A percentile compares a stretch with the other conserved stretches of the same genome.
These are phyloP conservation scores for Didymella sp. DNA, from an alignment of 2,329 filamentous ascomycete genomes.

Conservation along the genomic window DNA sequence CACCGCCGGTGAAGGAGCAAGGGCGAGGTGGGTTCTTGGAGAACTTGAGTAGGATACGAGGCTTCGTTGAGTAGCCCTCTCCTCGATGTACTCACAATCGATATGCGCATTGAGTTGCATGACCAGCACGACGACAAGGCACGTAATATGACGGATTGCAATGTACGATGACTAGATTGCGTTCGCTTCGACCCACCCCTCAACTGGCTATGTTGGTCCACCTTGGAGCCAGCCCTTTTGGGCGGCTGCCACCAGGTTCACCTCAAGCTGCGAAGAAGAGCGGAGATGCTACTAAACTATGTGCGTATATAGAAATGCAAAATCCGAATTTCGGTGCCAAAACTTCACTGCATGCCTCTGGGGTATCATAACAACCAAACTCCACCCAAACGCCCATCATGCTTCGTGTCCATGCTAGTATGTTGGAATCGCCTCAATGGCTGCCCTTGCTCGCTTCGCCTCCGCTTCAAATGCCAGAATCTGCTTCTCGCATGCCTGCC, in stretches of 20 bases:
- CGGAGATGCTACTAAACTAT: constrained; percentile 10
- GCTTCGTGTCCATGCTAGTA: constrained; percentile 16
- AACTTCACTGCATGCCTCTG: constrained; percentile 16
- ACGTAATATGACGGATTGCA: too few relatives aligned
- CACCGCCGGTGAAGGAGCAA: constrained; percentile 28
- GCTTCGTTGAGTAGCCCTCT: constrained; percentile 38
- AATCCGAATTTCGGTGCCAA: constrained; percentile 1
- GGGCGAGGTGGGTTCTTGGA: constrained; percentile 48
- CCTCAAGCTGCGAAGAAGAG: constrained; percentile 29
- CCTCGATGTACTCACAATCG: too few relatives aligned
- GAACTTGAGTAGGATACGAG: constrained; percentile 48
- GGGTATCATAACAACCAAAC: constrained; percentile 35
- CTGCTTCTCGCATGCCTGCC: constrained; percentile 80
- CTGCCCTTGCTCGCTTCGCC: constrained; percentile 77
- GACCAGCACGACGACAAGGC: too few relatives aligned
- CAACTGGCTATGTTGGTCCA: constrained; percentile 28
- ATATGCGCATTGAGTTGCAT: too few relatives aligned
- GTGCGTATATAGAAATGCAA: not conserved
- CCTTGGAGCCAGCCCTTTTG: constrained; percentile 30
- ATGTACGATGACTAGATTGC: constrained; percentile 1
- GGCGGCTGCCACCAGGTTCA: constrained; percentile 25
- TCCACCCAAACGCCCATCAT: constrained; percentile 7
- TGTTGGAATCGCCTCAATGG: constrained; percentile 65
- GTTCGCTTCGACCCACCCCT: constrained; percentile 19
- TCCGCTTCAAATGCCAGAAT: constrained; percentile 85